phyloP scores from a whole-genome alignment of 495 filamentous ascomycete genomes.

The Chaetomidium leptoderma region DNA sequence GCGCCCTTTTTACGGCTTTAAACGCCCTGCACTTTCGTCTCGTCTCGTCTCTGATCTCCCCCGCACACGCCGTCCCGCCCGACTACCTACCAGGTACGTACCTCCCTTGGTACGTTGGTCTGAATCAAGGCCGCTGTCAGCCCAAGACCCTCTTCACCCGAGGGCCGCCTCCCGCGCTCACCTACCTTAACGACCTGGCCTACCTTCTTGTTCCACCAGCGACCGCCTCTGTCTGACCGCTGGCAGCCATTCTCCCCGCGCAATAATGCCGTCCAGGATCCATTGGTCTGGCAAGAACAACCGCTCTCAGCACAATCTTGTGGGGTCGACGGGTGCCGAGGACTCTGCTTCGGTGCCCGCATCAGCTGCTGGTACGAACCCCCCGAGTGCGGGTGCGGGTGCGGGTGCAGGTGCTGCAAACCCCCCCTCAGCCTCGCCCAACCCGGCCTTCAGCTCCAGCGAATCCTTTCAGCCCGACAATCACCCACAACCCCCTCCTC shows the following conservation, averaged over 20 bases:
- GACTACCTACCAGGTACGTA: no score
- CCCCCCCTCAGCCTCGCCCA: slow-evolving; percentile 44
- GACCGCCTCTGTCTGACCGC: no score
- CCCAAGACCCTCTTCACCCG: no score
- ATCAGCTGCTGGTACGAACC: slow-evolving; percentile 29
- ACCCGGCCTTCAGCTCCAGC: slow-evolving; percentile 42
- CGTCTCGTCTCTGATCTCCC: not conserved
- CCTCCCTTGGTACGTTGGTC: no score
- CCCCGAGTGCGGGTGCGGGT: slow-evolving; percentile 23
- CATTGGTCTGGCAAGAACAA: slow-evolving; percentile 47
- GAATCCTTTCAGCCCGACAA: slow-evolving; percentile 45
- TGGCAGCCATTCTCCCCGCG: not conserved
- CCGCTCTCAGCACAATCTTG: slow-evolving; percentile 48
- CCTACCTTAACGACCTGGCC: not conserved
- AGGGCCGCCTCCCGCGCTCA: no score
- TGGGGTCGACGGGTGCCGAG: slow-evolving; percentile 36
- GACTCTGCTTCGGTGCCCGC: slow-evolving; percentile 24
- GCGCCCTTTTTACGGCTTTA: slow-evolving; percentile 7
- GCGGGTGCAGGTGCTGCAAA: slow-evolving; percentile 33
- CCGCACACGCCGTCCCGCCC: not conserved
- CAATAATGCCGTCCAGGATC: slow-evolving; percentile 40
- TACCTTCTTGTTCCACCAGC: no score
- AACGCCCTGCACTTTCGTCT: not conserved
- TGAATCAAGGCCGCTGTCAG: no score
- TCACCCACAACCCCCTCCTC: slow-evolving; percentile 23